Percentiles rank a stretch among this genome's conserved stretches.
phyloP scores from a whole-genome alignment of 345 rosid species.

The Noccaea bulbosa region DNA sequence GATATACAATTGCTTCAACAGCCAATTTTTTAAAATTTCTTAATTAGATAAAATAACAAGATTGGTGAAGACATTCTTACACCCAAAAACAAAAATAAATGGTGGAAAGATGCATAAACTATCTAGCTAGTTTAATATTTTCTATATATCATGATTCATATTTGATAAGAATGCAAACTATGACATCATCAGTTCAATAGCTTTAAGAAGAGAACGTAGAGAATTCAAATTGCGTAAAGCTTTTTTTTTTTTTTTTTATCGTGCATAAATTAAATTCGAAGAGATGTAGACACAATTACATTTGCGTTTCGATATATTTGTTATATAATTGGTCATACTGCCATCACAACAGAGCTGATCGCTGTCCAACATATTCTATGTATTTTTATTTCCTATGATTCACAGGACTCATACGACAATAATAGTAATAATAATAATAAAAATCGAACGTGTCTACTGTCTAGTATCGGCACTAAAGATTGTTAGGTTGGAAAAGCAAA shows the following conservation, averaged over 20 bases:
- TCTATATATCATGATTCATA: no score
- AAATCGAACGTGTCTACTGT: conserved; percentile 25
- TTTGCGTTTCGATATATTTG: neutral
- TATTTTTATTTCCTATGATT: neutral
- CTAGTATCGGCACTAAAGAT: conserved; percentile 19
- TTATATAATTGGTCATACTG: conserved; percentile 18
- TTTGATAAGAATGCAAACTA: neutral
- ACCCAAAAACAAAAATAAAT: no score
- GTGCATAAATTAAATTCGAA: neutral
- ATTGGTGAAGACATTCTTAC: no score
- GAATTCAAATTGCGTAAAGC: conserved; percentile 6
- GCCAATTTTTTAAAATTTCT: no score
- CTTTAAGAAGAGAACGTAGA: neutral
- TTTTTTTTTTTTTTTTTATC: neutral
- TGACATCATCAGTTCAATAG: neutral
- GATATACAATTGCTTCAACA: no score
- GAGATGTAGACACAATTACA: neutral
- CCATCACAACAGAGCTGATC: conserved; percentile 32
- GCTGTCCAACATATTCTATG: conserved; percentile 1
- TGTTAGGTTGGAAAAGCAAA: conserved; percentile 35
- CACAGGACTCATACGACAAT: neutral
- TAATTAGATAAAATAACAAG: no score
- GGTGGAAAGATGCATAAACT: no score
- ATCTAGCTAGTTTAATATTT: no score
- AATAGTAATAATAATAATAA: neutral